Conservation (phyloP, 2,329 filamentous ascomycete species). For the Chrysoporthe austroafricana region DNA sequence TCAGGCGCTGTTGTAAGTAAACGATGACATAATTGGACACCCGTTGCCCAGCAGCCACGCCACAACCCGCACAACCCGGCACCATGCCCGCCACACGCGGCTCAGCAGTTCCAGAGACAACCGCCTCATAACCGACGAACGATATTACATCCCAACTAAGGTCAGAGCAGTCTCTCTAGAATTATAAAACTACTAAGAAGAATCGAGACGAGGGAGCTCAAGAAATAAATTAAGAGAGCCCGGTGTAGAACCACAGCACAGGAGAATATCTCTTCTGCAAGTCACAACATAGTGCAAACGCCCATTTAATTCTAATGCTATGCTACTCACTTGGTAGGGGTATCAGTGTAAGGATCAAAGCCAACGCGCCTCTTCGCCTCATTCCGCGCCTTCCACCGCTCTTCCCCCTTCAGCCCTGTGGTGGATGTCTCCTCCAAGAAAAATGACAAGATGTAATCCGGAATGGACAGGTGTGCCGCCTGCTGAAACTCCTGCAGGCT, state of each 20-base stretch:
- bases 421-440: slow-evolving; percentile 71
- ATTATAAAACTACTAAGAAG: no score
- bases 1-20: slow-evolving; percentile 17
- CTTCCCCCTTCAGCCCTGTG: slow-evolving; percentile 52
- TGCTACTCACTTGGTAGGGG: slow-evolving; percentile 35
- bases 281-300: background rate
- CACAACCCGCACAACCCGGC: background rate
- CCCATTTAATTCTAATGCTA: slow-evolving; percentile 6
- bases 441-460: slow-evolving; percentile 86
- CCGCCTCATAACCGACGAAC: no score
- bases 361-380: slow-evolving; percentile 55
- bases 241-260: background rate
- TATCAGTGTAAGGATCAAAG: slow-evolving; percentile 61
- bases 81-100: background rate
- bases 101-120: background rate
- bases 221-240: background rate
- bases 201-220: no score
- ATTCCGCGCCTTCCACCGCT: slow-evolving; percentile 47
- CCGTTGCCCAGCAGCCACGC: slow-evolving; percentile 16
- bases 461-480: slow-evolving; percentile 83
- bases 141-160: no score
- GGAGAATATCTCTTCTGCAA: background rate
- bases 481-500: slow-evolving; percentile 93
- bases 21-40: slow-evolving; percentile 24
- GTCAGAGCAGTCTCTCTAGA: no score